These are phyloP conservation scores for Thalia dealbata DNA, from an alignment of 176 grass and related monocot genomes.

Conservation along the genomic window DNA sequence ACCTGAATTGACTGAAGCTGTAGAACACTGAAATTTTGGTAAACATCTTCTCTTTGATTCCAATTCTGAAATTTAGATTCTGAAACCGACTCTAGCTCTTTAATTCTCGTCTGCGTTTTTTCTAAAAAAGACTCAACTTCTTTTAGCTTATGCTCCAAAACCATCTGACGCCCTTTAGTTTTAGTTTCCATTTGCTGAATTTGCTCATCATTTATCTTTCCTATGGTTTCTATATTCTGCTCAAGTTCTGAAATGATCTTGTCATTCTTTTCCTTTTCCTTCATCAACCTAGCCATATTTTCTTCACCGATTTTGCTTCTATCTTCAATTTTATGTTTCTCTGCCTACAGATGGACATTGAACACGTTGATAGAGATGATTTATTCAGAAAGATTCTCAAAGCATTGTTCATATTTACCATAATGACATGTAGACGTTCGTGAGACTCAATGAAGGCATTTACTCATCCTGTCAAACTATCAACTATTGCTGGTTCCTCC, in stretches of 20 bases:
- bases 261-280: constrained; percentile 16
- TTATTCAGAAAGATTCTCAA: not conserved
- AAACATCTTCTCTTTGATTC: constrained; percentile 25
- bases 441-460: too few relatives aligned
- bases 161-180: constrained; percentile 2
- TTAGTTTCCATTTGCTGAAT: constrained; percentile 4
- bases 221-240: constrained; percentile 7
- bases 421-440: too few relatives aligned
- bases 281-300: constrained; percentile 3
- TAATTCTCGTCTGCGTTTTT: constrained; percentile 32
- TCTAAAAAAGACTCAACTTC: constrained; percentile 32
- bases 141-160: constrained; percentile 32
- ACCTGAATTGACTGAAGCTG: constrained; percentile 43
- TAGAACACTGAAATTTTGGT: constrained; percentile 30
- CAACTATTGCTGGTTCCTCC: too few relatives aligned
- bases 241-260: constrained; percentile 11
- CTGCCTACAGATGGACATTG: not conserved
- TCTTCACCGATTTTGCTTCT: constrained; percentile 13
- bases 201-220: constrained; percentile 5
- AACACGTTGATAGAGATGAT: not conserved
- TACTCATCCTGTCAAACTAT: too few relatives aligned
- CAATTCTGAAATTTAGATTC: constrained; percentile 36
- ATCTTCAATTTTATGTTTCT: constrained; percentile 24
- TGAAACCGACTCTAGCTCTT: constrained; percentile 31
- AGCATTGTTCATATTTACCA: too few relatives aligned